Base-by-base conservation (phyloP, 805 yeast genomes). In the Kregervanrija delftensis region DNA sequence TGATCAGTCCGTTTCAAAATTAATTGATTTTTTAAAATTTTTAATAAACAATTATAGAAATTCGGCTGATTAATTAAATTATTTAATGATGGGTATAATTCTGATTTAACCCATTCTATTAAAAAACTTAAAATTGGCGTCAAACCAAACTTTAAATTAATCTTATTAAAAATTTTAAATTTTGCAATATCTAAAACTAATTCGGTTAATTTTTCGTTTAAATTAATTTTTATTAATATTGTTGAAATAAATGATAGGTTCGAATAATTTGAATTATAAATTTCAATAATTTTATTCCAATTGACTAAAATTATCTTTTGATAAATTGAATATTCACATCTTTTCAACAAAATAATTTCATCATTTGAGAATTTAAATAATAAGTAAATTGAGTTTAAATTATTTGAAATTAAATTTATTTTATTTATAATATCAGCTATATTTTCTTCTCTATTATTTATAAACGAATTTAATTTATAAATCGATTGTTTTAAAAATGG, bases 1-100 rank as follows among this genome's bases (percentile, higher is more conserved):
- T 86, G 88, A 1, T 56, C 49, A 1, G 72, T 75, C 46, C 93
- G 65, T 35, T 81, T 61, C n/a, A 68, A 39, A 3, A 57, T 54
- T 16, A 66, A 47, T 40, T 58, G 57, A 36, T 46, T 44, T 39
- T 53, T 57, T 3, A 56, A 49, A 3, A 58, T 40, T 11, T 48
- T 43, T 8, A 52, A 41, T 8, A 64, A 41, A 36, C 49, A 51
- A 0, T 50, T 53, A 33, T 41, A 43, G 4, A 47, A 39, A 30
- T 16, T 22, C 2, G 9, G 41, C 11, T 34, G 16, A 31, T 49
- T 46, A 5, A 49, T 36, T 11, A 51, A 36, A 2, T 39, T 30
- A 36, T 42, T 42, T 12, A 50, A 40, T 13, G 53, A 51, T 2
- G 74, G 72, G 45, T 63, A 71, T 4, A 76, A 48, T 14, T 67